Base-by-base conservation (phyloP, 2,329 filamentous ascomycete genomes). In the Ophiocordyceps camponoti-leonardi region DNA sequence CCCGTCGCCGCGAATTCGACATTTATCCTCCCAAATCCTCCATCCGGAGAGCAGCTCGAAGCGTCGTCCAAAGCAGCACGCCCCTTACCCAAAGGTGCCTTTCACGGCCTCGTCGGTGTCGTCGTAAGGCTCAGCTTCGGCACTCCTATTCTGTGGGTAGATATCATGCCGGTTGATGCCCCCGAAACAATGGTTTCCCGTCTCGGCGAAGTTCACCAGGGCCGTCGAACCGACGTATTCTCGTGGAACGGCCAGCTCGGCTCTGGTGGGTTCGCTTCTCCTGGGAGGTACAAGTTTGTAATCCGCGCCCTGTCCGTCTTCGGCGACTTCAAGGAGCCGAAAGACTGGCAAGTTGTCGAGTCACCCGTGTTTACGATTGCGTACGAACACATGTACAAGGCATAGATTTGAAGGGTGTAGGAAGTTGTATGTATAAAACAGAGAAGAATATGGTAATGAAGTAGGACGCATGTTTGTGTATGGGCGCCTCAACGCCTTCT, bases 241-340 rank as follows among this genome's bases (percentile, higher is more conserved):
- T 42, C 8, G 4, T 49, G 44, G 47, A 14, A 14, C 28, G 45
- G 47, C 26, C 13, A n/a, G 30, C 41, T 47, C 19, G 20, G 30
- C 4, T 23, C 45, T 16, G 47, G 42, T 13, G 14, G 45, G 5
- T 40, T 43, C 39, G 45, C 44, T 19, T 45, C 47, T 20, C 43
- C 43, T 20, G 47, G 45, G 14, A 26, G 41, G 14, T 49, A 47
- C 37, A 41, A 45, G 45, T 43, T 49, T 22, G 41, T 49, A 22
- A 41, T 20, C 42, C 43, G 30, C 16, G 45, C 44, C n/a, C 41
- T 49, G 19, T 39, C 43, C 23, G 44, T 47, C 35, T 33, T 45
- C 23, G 43, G 45, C 41, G 35, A 47, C 13, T 39, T 20, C 6
- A n/a, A n/a, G 5, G 43, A 46, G 26, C 28, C 14, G 33, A 13